Conservation (phyloP, 78 protist species). For the Cyanophora paradoxa region DNA sequence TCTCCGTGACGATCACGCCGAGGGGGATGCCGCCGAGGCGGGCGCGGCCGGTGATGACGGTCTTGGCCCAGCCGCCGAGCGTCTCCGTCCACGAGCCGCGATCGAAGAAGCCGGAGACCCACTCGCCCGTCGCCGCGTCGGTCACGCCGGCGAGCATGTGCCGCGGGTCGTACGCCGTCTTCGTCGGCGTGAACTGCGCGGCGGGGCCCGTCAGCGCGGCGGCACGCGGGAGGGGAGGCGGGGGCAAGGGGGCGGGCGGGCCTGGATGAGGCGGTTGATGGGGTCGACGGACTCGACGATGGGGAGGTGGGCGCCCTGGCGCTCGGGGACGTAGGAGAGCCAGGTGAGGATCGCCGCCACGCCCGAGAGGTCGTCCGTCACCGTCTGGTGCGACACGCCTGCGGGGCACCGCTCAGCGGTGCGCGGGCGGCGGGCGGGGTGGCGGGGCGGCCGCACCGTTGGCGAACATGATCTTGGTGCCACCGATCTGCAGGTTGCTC, state of each 20-base stretch:
- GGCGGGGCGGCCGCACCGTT: too few species aligned
- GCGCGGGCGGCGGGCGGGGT: too few species aligned
- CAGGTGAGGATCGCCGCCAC: conserved; percentile 62
- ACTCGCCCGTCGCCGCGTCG: conserved; percentile 1
- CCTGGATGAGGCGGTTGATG: background rate
- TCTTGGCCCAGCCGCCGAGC: conserved; percentile 89
- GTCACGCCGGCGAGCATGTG: conserved; percentile 71
- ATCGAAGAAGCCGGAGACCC: conserved; percentile 85
- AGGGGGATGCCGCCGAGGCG: conserved; percentile 92
- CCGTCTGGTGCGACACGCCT: conserved; percentile 80
- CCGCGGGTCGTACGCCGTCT: conserved; percentile 78
- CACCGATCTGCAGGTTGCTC: conserved; percentile 91
- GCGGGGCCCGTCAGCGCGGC: conserved; percentile 62
- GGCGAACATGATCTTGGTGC: conserved; percentile 88
- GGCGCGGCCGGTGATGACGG: conserved; percentile 92
- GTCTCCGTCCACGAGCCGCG: conserved; percentile 75
- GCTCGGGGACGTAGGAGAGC: conserved; percentile 80
- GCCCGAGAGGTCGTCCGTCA: conserved; percentile 70
- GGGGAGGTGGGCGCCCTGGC: conserved; percentile 17
- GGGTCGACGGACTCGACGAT: background rate
- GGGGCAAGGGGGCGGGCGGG: too few species aligned
- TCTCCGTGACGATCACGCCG: conserved; percentile 90
- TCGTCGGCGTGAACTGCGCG: conserved; percentile 60
- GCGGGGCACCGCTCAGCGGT: too few species aligned
- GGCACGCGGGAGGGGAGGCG: conserved; percentile 44